A percentile compares a stretch with the other conserved stretches of the same genome.
Conservation (phyloP, 257 asterid species). For the Scutellaria minor region DNA sequence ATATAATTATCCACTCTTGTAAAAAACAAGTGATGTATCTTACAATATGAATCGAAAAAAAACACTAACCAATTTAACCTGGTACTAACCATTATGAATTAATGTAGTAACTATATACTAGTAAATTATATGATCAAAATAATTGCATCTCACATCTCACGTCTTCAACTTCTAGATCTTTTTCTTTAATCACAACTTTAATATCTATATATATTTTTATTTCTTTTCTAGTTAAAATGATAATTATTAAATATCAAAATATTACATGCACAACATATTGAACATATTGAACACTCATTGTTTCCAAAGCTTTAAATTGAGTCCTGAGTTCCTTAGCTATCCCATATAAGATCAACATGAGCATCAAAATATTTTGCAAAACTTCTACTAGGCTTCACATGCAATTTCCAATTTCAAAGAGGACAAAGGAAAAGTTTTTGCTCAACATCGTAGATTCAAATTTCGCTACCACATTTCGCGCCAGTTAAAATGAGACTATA, state of each 20-base stretch:
- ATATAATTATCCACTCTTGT: background rate
- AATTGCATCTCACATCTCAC: background rate
- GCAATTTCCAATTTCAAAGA: background rate
- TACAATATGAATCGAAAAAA: background rate
- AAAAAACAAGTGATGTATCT: background rate
- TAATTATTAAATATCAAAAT: background rate
- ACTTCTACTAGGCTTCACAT: background rate
- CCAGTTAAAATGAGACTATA: slow-evolving; percentile 14
- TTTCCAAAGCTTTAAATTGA: background rate
- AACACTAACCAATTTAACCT: background rate
- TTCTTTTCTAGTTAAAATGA: background rate
- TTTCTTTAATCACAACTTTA: background rate
- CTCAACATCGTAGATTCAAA: slow-evolving; percentile 6
- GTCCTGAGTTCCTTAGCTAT: background rate
- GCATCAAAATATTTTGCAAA: too few species aligned
- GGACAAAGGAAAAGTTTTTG: background rate
- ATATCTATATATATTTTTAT: background rate
- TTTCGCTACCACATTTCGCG: slow-evolving; percentile 10
- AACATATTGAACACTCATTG: too few species aligned
- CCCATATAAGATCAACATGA: slow-evolving; percentile 10
- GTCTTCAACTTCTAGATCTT: background rate
- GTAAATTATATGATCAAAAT: background rate
- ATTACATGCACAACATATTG: too few species aligned
- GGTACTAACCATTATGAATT: background rate
- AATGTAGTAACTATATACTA: background rate